Conservation (phyloP, 257 asterid species). For the Solanum pennellii region DNA sequence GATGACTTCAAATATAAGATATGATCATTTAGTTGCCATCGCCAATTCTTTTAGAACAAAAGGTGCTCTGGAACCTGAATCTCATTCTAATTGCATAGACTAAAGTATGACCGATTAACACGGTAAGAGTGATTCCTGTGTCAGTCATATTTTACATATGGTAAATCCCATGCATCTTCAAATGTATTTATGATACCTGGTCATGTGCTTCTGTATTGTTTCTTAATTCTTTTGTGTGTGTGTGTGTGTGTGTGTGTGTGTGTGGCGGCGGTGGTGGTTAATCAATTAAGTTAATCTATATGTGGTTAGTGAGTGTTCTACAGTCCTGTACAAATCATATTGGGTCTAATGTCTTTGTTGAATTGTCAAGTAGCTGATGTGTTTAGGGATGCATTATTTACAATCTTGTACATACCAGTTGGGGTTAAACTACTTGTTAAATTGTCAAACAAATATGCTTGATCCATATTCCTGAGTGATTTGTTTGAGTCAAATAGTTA, state of each 20-base stretch:
- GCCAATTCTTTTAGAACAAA: not conserved
- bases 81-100: not conserved
- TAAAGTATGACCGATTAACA: not conserved
- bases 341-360: not conserved
- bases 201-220: not conserved
- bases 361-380: not conserved
- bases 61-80: not conserved
- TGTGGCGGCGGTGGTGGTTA: not conserved
- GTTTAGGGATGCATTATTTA: not conserved
- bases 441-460: not conserved
- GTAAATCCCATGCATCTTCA: not conserved
- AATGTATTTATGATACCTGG: not conserved
- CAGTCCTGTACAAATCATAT: not conserved
- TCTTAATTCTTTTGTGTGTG: not conserved
- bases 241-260: not conserved
- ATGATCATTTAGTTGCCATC: not conserved
- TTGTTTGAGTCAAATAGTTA: not conserved
- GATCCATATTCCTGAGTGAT: not conserved
- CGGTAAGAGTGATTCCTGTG: not conserved
- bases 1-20: not conserved
- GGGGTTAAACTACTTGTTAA: not conserved
- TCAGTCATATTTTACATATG: not conserved
- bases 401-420: not conserved
- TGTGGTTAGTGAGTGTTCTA: not conserved
- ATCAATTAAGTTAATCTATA: not conserved